phyloP scores from a whole-genome alignment of 257 asterid genomes.

The Echium plantagineum region DNA sequence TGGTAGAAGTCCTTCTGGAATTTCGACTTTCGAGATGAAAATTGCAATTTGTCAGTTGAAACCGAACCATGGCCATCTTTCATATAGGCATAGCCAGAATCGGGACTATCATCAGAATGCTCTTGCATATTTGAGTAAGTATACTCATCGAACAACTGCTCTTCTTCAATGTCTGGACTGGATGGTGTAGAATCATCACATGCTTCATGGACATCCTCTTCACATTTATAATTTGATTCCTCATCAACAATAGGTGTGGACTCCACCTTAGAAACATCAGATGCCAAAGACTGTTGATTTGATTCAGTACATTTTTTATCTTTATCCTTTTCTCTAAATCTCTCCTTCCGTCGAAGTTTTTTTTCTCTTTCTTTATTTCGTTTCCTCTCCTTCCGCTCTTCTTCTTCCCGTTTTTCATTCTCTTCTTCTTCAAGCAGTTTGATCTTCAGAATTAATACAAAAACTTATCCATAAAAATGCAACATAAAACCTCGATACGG shows the following conservation, averaged over 20 bases:
- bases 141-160: constrained; percentile 39
- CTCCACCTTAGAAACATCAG: constrained; percentile 35
- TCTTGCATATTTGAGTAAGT: constrained; percentile 32
- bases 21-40: constrained; percentile 53
- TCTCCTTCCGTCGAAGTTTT: constrained; percentile 87
- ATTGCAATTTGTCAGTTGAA: constrained; percentile 33
- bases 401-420: constrained; percentile 94
- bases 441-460: constrained; percentile 36
- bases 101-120: constrained; percentile 36
- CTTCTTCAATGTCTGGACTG: constrained; percentile 40
- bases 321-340: constrained; percentile 61
- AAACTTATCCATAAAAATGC: constrained; percentile 6
- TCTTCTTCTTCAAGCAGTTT: constrained; percentile 99
- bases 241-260: constrained; percentile 30
- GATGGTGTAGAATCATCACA: constrained; percentile 40
- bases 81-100: constrained; percentile 28
- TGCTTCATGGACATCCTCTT: constrained; percentile 36
- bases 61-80: constrained; percentile 36
- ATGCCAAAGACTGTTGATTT: constrained; percentile 22
- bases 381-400: constrained; percentile 70
- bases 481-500: constrained; percentile 9
- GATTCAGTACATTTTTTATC: constrained; percentile 46
- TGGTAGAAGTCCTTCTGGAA: constrained; percentile 45
- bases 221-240: constrained; percentile 23
- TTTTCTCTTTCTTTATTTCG: constrained; percentile 87